Percentiles rank a stretch among this genome's conserved stretches.
These are phyloP conservation scores for Aspergillus melleus DNA, from an alignment of 2,329 filamentous ascomycete genomes.

Conservation along the genomic window DNA sequence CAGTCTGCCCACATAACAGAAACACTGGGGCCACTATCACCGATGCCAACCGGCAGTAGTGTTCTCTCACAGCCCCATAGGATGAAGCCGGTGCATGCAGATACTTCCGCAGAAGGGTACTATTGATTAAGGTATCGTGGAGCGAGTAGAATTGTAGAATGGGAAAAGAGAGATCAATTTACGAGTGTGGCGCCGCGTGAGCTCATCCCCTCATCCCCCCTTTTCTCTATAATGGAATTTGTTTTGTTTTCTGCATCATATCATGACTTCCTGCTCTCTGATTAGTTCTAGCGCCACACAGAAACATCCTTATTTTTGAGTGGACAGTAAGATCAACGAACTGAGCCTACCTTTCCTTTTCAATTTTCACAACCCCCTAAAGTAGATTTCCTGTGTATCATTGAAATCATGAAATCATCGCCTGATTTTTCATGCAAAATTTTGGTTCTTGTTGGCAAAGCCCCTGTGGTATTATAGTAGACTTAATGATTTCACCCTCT, in stretches of 20 bases:
- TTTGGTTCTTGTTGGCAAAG: background rate
- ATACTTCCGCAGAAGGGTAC: background rate
- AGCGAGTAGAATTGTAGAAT: background rate
- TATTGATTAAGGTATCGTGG: background rate
- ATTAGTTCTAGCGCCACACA: background rate
- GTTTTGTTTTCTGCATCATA: background rate
- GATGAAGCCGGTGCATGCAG: background rate
- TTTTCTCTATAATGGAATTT: background rate
- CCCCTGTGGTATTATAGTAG: background rate
- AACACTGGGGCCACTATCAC: background rate
- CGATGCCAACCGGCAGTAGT: background rate
- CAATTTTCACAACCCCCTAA: background rate
- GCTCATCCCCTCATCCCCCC: background rate
- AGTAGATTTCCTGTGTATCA: background rate
- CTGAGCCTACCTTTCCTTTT: background rate
- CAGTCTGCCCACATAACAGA: background rate
- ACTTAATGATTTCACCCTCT: constrained; percentile 20
- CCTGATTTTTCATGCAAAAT: background rate
- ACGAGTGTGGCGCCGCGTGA: background rate
- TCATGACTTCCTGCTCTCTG: background rate
- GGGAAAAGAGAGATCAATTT: background rate
- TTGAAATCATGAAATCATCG: background rate
- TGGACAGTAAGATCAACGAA: background rate
- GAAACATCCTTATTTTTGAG: background rate
- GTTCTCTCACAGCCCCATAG: background rate